Percentiles rank a stretch among this genome's conserved stretches.
Evolutionary conservation across 106 monocot species (phyloP).

Genomic region (Xerophyta viscosa): DNA sequence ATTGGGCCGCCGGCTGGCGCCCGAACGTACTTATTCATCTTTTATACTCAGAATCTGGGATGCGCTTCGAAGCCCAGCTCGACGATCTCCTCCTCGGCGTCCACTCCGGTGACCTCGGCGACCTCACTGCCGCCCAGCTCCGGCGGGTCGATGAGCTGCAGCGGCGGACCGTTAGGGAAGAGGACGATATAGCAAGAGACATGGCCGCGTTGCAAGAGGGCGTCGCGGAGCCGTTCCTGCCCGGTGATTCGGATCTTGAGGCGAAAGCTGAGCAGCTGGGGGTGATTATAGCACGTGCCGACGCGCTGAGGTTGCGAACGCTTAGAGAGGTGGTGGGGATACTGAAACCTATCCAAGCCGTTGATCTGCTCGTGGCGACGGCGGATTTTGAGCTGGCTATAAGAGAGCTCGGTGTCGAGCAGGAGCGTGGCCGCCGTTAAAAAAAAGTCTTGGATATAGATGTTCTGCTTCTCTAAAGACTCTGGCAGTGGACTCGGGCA

Average conservation of each 20-base stretch:
- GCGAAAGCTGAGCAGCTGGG: slow-evolving; percentile 1
- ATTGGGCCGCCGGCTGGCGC: slow-evolving; percentile 43
- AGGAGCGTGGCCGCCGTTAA: slow-evolving; percentile 2
- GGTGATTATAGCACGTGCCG: slow-evolving; percentile 22
- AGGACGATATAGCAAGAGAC: slow-evolving; percentile 23
- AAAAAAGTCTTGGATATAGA: neutral
- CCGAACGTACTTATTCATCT: slow-evolving; percentile 38
- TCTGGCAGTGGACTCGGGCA: no score
- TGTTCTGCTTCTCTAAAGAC: no score
- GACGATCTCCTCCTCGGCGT: slow-evolving; percentile 25
- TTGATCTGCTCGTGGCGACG: slow-evolving; percentile 28
- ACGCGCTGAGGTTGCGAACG: slow-evolving; percentile 26
- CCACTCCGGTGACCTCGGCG: slow-evolving; percentile 30
- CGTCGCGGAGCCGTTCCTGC: slow-evolving; percentile 1
- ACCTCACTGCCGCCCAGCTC: slow-evolving; percentile 16
- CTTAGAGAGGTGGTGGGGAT: slow-evolving; percentile 13
- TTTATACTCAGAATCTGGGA: slow-evolving; percentile 33
- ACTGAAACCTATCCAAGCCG: slow-evolving; percentile 25
- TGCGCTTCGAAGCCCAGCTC: slow-evolving; percentile 30
- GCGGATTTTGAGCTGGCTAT: slow-evolving; percentile 36
- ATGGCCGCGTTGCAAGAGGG: slow-evolving; percentile 27
- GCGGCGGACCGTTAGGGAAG: slow-evolving; percentile 23
- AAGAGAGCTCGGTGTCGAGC: slow-evolving; percentile 20
- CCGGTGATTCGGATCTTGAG: neutral
- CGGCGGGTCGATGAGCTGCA: slow-evolving; percentile 20